phyloP scores from a whole-genome alignment of 164 flowering plant genomes.

The Akebia trifoliata region DNA sequence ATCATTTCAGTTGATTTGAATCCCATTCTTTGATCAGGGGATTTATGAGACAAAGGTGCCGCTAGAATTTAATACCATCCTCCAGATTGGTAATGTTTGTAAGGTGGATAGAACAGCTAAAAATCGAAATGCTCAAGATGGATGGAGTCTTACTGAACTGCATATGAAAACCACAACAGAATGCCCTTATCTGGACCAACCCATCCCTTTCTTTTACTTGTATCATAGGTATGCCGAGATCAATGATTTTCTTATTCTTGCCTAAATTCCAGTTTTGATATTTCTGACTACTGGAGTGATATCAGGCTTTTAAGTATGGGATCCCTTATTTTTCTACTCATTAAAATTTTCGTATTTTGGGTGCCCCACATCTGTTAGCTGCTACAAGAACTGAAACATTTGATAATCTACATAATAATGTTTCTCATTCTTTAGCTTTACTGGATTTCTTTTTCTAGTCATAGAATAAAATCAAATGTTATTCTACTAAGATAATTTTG shows the following conservation, averaged over 20 bases:
- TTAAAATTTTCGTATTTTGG: too few species aligned
- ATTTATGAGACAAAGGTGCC: constrained; percentile 90
- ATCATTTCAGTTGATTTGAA: constrained; percentile 6
- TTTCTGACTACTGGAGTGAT: neutral
- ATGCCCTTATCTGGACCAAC: constrained; percentile 72
- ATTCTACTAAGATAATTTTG: neutral
- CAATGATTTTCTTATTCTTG: neutral
- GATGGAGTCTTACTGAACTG: constrained; percentile 73
- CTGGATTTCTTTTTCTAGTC: neutral
- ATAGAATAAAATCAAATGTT: neutral
- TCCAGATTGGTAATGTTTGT: constrained; percentile 95
- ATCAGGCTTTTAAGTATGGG: neutral
- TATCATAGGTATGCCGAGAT: constrained; percentile 67
- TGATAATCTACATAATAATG: too few species aligned
- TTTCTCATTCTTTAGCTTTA: neutral
- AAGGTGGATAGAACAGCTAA: constrained; percentile 75
- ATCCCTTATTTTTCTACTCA: neutral
- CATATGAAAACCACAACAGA: constrained; percentile 99
- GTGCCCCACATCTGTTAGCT: too few species aligned
- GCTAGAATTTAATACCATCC: constrained; percentile 62
- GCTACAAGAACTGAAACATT: too few species aligned
- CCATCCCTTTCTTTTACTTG: constrained; percentile 79
- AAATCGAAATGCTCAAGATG: constrained; percentile 55
- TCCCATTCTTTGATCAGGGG: constrained; percentile 52
- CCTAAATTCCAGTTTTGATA: neutral